Base-by-base conservation (phyloP, 768 basidiomycete species). In the Wakefieldia striispora region DNA sequence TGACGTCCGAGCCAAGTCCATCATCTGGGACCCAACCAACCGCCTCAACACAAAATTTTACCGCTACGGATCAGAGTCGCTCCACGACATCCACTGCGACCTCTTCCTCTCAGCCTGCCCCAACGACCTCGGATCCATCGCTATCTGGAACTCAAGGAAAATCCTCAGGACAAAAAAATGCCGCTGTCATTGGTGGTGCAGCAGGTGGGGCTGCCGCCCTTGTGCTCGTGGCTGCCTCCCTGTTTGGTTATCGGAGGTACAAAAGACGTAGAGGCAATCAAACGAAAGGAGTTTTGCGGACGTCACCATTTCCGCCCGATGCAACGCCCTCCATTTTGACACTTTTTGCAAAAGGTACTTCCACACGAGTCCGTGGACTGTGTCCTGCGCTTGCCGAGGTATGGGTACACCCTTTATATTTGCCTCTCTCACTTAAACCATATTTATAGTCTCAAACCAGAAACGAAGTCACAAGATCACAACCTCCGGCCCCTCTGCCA, bases 151-250 rank as follows among this genome's bases (percentile, higher is more conserved):
- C 24, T 5, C 23, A 26, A 40, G 23, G 1, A 16, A 20, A 37
- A 9, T 26, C 56, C 2, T 42, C 45, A 4, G n/a, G 20, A 39
- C 5, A 3, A 33, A 37, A 35, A n/a, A 23, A 31, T 8, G 41
- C 50, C 0, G 45, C 37, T 20, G 47, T 57, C 16, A 35, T 46
- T 4, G 54, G 58, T 20, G 54, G 33, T 16, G 11, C n/a, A 13
- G 36, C 51, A 2, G 52, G 50, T 3, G 56, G 43, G 0, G 13
- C 31, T 14, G 20, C 26, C 12, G 36, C 42, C 1, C 11, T 57
- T 4, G 37, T 5, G 8, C 7, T 59, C 5, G 31, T 31, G 20
- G 6, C 12, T 33, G 34, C 6, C 11, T 38, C 19, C n/a, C 6
- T 60, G 1, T 9, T 60, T 0, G 60, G 24, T 27, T 51, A 26